phyloP scores from a whole-genome alignment of 306 rosid species.

The Vigna radiata region DNA sequence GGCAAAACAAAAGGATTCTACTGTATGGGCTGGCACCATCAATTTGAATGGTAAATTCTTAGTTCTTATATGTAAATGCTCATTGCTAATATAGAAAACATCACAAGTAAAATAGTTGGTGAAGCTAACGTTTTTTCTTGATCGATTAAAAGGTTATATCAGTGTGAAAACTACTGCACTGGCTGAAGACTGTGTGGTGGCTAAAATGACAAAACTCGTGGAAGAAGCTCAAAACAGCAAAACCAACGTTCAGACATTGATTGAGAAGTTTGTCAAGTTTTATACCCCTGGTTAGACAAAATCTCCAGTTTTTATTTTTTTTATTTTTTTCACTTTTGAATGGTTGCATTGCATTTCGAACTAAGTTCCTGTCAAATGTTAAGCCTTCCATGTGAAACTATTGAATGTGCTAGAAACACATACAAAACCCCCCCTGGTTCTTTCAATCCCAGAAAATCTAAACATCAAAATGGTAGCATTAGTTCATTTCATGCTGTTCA shows the following conservation, averaged over 20 bases:
- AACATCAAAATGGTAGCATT: no score
- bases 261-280: constrained; percentile 82
- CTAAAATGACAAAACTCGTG: constrained; percentile 94
- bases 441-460: no score
- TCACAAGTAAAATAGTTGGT: neutral
- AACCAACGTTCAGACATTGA: constrained; percentile 73
- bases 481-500: no score
- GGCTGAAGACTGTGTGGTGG: constrained; percentile 91
- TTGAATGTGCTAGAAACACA: no score
- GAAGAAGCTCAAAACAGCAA: constrained; percentile 97
- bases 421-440: no score
- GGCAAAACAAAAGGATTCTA: constrained; percentile 75
- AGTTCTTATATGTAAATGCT: neutral
- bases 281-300: constrained; percentile 86
- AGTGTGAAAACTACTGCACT: constrained; percentile 87
- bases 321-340: neutral
- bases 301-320: constrained; percentile 1
- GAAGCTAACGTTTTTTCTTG: constrained; percentile 28
- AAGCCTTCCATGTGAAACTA: no score
- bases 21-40: constrained; percentile 93
- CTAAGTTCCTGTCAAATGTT: neutral
- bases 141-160: constrained; percentile 67
- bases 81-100: neutral
- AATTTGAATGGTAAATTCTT: constrained; percentile 75
- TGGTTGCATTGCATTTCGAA: neutral